Percentiles rank a stretch among this genome's conserved stretches.
phyloP scores from a whole-genome alignment of 495 filamentous ascomycete species.

The Elaphomyces granulatus region DNA sequence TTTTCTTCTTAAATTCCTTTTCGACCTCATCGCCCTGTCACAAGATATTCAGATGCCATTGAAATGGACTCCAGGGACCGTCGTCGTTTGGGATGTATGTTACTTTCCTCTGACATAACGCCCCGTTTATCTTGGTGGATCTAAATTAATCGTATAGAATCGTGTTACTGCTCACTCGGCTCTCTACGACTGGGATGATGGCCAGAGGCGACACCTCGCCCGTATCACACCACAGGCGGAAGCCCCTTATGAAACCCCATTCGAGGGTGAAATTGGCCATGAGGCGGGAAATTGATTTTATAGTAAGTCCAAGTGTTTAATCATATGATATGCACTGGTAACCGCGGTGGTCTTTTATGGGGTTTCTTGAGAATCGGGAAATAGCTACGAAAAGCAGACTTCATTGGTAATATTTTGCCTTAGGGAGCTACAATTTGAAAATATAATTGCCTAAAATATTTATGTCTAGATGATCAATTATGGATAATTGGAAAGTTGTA shows the following conservation, averaged over 20 bases:
- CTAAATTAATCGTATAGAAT: slow-evolving; percentile 33
- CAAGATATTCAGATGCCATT: slow-evolving; percentile 67
- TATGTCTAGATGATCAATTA: too few species aligned
- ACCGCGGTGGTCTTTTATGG: too few species aligned
- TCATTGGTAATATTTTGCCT: too few species aligned
- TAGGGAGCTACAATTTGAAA: too few species aligned
- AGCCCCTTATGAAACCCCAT: slow-evolving; percentile 21
- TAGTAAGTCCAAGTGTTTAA: too few species aligned
- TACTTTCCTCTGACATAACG: background rate
- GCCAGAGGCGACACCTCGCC: slow-evolving; percentile 61
- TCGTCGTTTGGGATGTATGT: slow-evolving; percentile 67
- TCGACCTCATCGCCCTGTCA: slow-evolving; percentile 58
- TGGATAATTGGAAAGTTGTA: too few species aligned
- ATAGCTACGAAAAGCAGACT: too few species aligned
- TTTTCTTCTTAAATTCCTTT: slow-evolving; percentile 60
- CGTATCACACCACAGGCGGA: slow-evolving; percentile 74
- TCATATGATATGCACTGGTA: too few species aligned
- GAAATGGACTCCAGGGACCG: slow-evolving; percentile 58
- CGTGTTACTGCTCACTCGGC: slow-evolving; percentile 68
- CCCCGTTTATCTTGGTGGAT: background rate
- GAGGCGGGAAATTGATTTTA: too few species aligned
- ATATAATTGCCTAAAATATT: too few species aligned
- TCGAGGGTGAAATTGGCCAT: background rate
- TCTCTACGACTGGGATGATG: slow-evolving; percentile 61
- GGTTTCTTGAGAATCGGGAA: too few species aligned